Evolutionary conservation across 306 rosid genomes (phyloP), one percentile per base, ranked within the genome.

Genomic region (Hippophae gyantsensis): DNA sequence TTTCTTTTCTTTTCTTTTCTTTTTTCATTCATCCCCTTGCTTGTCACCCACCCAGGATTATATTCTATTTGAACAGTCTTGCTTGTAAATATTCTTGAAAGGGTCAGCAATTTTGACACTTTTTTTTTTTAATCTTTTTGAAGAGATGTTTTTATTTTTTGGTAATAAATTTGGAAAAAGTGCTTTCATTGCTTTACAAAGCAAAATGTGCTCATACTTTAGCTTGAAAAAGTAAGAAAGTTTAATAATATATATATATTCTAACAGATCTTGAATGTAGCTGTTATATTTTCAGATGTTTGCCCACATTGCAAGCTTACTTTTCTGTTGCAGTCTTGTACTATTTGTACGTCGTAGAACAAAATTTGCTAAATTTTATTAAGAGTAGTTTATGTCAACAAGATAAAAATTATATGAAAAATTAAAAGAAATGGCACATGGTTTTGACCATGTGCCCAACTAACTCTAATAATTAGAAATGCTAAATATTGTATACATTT

Each of bases 181-280:
- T 66, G 59, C 42, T 7, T 10, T 25, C 51, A 7, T 49, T 63
- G 64, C 52, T 59, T 63, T 69, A 43, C 18, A 58, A 63, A 43
- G 54, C 63, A 52, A 59, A 67, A n/a, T 41, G 46, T 9, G 6
- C 41, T 3, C 5, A 5, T 50, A 50, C 57, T 61, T 51, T 26
- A 45, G 54, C 59, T 54, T 12, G 7, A 56, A 62, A 13, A 26
- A 46, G 48, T 38, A 41, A 48, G 45, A 48, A 49, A 13, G 43
- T 41, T 26, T 43, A 13, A 14, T 62, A 9, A 59, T 25, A 46
- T 14, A 59, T 49, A 59, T 25, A 46, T 14, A 59, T 49, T 12
- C 25, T 1, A 49, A 12, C 5, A 23, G 14, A 12, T 49, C 23
- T 23, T 49, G 0, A 49, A 5, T 3, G 14, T 14, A 49, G 14